A percentile compares a stretch with the other conserved stretches of the same genome.
Conservation (phyloP, 192 early-diverging fungal species). For the Diversispora epigaea region DNA sequence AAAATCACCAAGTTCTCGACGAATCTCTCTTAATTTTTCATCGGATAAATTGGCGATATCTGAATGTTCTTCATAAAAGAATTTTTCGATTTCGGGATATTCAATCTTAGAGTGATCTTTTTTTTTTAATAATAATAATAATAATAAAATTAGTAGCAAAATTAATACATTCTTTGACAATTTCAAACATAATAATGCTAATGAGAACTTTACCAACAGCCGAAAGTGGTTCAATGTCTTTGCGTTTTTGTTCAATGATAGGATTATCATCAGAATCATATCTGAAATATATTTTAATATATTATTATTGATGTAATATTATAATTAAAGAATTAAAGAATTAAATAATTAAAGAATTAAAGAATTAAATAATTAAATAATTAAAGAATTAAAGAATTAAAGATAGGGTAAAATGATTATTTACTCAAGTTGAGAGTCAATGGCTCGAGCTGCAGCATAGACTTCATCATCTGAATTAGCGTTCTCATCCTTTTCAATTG, state of each 20-base stretch:
- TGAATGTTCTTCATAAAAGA: slow-evolving; percentile 75
- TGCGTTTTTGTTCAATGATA: slow-evolving; percentile 42
- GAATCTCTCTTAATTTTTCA: slow-evolving; percentile 54
- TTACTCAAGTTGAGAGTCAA: slow-evolving; percentile 52
- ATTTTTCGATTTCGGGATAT: slow-evolving; percentile 72
- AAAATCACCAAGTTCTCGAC: slow-evolving; percentile 49
- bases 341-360: too few relatives aligned
- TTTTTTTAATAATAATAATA: background rate
- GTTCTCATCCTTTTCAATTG: slow-evolving; percentile 51
- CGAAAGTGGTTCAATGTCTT: slow-evolving; percentile 68
- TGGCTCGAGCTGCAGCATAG: slow-evolving; percentile 73
- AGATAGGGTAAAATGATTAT: background rate
- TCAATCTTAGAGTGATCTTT: slow-evolving; percentile 66
- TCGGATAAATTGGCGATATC: slow-evolving; percentile 66
- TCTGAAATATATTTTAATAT: background rate
- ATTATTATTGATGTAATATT: too few relatives aligned
- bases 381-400: too few relatives aligned
- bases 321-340: too few relatives aligned
- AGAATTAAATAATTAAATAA: too few relatives aligned
- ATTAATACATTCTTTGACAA: background rate
- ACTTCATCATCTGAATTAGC: slow-evolving; percentile 83
- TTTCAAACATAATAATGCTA: too few relatives aligned
- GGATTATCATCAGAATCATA: slow-evolving; percentile 35
- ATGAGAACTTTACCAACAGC: slow-evolving; percentile 13
- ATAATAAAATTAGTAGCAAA: background rate